Evolutionary conservation across 129 eudicot species (phyloP).

Genomic region (Rutidosis leptorrhynchoides): DNA sequence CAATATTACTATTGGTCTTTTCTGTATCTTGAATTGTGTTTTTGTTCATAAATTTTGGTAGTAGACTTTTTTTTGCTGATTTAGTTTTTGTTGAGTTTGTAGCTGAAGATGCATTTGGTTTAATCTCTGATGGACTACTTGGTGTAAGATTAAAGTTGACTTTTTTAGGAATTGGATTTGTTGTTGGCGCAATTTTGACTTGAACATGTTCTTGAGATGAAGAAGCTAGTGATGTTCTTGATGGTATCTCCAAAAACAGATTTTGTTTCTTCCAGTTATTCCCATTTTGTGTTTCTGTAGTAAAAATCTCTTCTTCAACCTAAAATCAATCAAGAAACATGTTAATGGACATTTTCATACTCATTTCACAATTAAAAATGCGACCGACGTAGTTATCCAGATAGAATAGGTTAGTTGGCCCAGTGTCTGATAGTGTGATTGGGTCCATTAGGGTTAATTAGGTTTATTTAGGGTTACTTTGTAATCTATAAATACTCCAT

Average conservation of each 20-base stretch:
- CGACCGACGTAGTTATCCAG: background rate
- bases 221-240: constrained; percentile 54
- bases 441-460: too few relatives aligned
- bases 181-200: constrained; percentile 51
- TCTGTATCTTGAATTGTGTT: constrained; percentile 47
- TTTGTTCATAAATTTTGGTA: constrained; percentile 49
- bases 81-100: constrained; percentile 45
- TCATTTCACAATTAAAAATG: background rate
- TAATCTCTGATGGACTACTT: constrained; percentile 52
- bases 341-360: background rate
- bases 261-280: constrained; percentile 62
- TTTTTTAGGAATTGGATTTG: constrained; percentile 67
- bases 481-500: too few relatives aligned
- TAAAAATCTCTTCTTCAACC: constrained; percentile 36
- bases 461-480: too few relatives aligned
- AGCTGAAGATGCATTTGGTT: constrained; percentile 39
- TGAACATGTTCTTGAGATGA: constrained; percentile 55
- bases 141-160: constrained; percentile 63
- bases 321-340: constrained; percentile 25
- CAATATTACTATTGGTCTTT: constrained; percentile 30
- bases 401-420: too few relatives aligned
- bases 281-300: constrained; percentile 41
- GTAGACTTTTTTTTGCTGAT: constrained; percentile 51
- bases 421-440: too few relatives aligned
- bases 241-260: constrained; percentile 77